Evolutionary conservation across 2,329 filamentous ascomycete genomes (phyloP).

Genomic region (Colletotrichum somersetense): DNA sequence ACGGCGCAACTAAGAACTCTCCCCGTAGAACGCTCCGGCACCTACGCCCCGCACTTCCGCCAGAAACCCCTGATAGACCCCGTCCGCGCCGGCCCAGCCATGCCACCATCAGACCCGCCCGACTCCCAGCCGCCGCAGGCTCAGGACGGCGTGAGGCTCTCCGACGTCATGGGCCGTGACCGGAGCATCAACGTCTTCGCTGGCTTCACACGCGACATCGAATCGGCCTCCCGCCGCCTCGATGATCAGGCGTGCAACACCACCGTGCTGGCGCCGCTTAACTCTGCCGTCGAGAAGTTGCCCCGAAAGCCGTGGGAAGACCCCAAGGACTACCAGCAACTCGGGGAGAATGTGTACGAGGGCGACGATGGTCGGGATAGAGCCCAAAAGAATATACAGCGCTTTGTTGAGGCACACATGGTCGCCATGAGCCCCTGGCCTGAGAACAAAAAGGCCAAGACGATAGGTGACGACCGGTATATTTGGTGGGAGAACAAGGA

Average conservation of each 20-base stretch:
- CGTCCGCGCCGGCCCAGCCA: conserved; percentile 45
- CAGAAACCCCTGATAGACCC: conserved; percentile 41
- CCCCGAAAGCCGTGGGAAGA: conserved; percentile 91
- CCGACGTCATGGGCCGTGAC: conserved; percentile 85
- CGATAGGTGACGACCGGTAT: conserved; percentile 72
- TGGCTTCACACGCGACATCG: conserved; percentile 81
- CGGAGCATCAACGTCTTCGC: conserved; percentile 88
- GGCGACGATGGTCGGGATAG: conserved; percentile 80
- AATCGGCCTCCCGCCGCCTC: conserved; percentile 76
- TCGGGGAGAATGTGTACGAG: conserved; percentile 80
- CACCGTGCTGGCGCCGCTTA: conserved; percentile 89
- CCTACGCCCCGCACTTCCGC: conserved; percentile 28
- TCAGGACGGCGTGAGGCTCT: conserved; percentile 74
- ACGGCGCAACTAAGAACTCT: conserved; percentile 32
- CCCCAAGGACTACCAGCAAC: conserved; percentile 75
- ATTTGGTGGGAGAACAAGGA: conserved; percentile 86
- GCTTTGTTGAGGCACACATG: conserved; percentile 90
- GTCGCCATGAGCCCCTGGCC: conserved; percentile 82
- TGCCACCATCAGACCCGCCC: conserved; percentile 45
- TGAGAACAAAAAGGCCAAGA: conserved; percentile 74
- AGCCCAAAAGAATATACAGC: conserved; percentile 79
- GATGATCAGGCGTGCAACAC: conserved; percentile 76
- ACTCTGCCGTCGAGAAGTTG: conserved; percentile 81
- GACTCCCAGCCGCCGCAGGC: conserved; percentile 47
- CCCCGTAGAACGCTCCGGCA: conserved; percentile 35